These are phyloP conservation scores for Euphorbia tirucalli DNA, from an alignment of 345 rosid species.

Conservation along the genomic window DNA sequence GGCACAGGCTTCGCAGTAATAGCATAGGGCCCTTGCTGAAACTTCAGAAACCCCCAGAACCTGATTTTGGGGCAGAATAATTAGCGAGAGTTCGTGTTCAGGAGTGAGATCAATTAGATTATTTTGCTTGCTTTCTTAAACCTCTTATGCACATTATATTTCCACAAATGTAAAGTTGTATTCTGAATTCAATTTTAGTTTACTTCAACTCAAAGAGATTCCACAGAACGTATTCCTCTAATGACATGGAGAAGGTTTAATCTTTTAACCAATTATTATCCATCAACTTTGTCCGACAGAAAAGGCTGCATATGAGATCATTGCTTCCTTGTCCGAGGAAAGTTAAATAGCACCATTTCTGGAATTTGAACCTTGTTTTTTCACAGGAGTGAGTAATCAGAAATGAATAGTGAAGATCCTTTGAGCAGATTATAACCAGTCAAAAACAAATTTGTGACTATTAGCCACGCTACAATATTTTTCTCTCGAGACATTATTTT, in stretches of 20 bases:
- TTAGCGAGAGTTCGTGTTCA: too few relatives aligned
- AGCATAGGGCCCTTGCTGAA: slow-evolving; percentile 36
- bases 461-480: too few relatives aligned
- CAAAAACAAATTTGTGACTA: background rate
- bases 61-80: slow-evolving; percentile 49
- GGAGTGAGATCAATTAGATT: background rate
- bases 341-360: background rate
- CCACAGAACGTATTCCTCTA: background rate
- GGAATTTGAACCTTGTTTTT: background rate
- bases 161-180: background rate
- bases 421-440: background rate
- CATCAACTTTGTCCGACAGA: background rate
- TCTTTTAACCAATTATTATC: background rate
- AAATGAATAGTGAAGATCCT: background rate
- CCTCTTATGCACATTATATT: background rate
- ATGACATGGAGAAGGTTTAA: background rate
- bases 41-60: slow-evolving; percentile 77
- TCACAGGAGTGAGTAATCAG: background rate
- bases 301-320: background rate
- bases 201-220: background rate
- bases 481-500: too few relatives aligned
- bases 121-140: background rate
- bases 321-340: background rate
- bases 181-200: background rate
- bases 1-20: slow-evolving; percentile 32